Percentiles rank a stretch among this genome's conserved stretches.
Conservation (phyloP, 2,329 filamentous ascomycete genomes). For the Fusarium chaquense region DNA sequence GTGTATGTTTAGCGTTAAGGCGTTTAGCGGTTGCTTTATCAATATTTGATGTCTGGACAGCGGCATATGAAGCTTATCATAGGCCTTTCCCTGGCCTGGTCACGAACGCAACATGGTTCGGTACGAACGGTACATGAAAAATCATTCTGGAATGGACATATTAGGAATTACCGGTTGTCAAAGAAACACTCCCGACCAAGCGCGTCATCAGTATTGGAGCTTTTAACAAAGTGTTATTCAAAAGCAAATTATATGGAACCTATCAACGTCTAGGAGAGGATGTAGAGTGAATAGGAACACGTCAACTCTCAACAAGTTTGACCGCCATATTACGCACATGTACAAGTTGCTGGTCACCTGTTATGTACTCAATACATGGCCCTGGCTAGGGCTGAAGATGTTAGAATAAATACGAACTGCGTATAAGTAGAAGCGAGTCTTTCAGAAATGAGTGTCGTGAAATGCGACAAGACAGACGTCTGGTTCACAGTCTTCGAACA, state of each 20-base stretch:
- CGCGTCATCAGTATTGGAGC: background rate
- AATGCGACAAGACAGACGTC: background rate
- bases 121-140: background rate
- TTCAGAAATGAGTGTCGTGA: background rate
- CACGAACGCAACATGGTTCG: background rate
- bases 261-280: background rate
- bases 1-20: constrained; percentile 36
- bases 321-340: constrained; percentile 14
- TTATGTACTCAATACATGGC: constrained; percentile 28
- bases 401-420: constrained; percentile 25
- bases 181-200: background rate
- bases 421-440: constrained; percentile 1
- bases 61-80: constrained; percentile 4
- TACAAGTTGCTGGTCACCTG: constrained; percentile 30
- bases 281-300: constrained; percentile 14
- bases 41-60: constrained; percentile 4
- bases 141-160: background rate
- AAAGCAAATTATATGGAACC: background rate
- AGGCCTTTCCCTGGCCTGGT: constrained; percentile 5
- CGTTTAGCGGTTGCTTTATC: constrained; percentile 32
- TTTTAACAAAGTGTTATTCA: constrained; percentile 7
- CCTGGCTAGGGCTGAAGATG: constrained; percentile 14
- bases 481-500: background rate
- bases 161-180: background rate
- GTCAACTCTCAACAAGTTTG: constrained; percentile 5